A percentile compares a stretch with the other conserved stretches of the same genome.
Evolutionary conservation across 352 stramenopile species (phyloP).

Genomic region (Phytophthora cryptogea): DNA sequence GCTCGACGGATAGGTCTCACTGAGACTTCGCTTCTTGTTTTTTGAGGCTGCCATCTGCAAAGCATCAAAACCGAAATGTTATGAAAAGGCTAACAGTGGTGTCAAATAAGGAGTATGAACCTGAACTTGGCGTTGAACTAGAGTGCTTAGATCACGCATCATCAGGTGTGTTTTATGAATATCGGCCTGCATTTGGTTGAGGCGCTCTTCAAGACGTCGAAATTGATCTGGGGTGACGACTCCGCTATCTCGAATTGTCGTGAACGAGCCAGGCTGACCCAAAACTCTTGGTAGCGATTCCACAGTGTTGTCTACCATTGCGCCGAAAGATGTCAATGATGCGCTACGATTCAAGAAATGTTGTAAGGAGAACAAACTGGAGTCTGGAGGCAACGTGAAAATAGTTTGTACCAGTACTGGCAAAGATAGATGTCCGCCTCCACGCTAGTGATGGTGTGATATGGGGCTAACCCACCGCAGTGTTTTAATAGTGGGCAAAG

Average conservation of each 20-base stretch:
- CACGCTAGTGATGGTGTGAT: no score
- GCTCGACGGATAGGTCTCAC: constrained; percentile 22
- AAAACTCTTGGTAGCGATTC: not conserved
- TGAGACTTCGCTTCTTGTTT: constrained; percentile 31
- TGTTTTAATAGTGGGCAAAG: no score
- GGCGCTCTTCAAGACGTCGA: constrained; percentile 36
- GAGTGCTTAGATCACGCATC: constrained; percentile 40
- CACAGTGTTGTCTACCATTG: not conserved
- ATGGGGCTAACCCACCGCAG: no score
- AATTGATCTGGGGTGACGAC: not conserved
- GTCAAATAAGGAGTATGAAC: constrained; percentile 5
- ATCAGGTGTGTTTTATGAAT: constrained; percentile 39
- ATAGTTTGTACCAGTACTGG: no score
- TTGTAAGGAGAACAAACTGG: no score
- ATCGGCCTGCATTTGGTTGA: constrained; percentile 40
- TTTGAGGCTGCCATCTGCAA: constrained; percentile 15
- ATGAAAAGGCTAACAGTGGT: not conserved
- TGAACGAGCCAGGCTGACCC: constrained; percentile 1
- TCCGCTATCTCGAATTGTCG: not conserved
- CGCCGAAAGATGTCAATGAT: no score
- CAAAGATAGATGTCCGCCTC: no score
- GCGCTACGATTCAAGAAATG: no score
- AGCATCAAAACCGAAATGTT: not conserved
- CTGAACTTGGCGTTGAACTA: constrained; percentile 42
- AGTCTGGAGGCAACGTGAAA: no score